Base-by-base conservation (phyloP, 2,329 filamentous ascomycete genomes). In the Sphaerulina populicola region DNA sequence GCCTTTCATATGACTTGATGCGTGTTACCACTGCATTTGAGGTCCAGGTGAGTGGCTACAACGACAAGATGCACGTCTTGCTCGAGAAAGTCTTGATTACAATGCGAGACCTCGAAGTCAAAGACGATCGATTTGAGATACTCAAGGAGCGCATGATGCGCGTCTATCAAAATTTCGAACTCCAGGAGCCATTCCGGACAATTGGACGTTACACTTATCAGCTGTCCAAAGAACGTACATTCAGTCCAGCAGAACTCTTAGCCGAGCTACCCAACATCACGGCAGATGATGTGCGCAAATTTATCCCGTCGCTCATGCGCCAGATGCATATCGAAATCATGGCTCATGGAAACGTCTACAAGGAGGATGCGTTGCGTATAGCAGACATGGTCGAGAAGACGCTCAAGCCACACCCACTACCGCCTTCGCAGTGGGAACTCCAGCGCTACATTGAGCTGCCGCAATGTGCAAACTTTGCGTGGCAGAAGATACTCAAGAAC, bases 11-110 rank as follows among this genome's bases (percentile, higher is more conserved):
- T 66, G 81, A 79, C 36, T 79, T 97, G n/a, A 75, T 76, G 3
- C 78, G 85, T 23, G 85, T 87, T 62, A 77, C 79, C 3, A 78
- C 82, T 30, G 90, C 90, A 0, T 67, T 97, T 29, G 40, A 50
- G 52, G 73, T 97, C 37, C 82, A 85, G 11, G 79, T 97, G 3
- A 83, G 82, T 27, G 93, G 93, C 0, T 98, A 97, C 72, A 98
- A 96, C 61, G 93, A 98, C 69, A 98, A 98, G 73, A 81, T 98
- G 63, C 76, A 86, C 0, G 88, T 96, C 0, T 77, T 98, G 21
- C 71, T 98, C 42, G 88, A 97, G 65, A 93, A 95, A 66, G 87
- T 97, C 3, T 74, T 95, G 23, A 72, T 82, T 10, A 89, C 85
- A 8, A 86, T 96, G 77, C 82, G 87, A 45, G 86, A 95, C 61